Conservation (phyloP, 2,329 filamentous ascomycete genomes). For the Diaporthe australafricana region DNA sequence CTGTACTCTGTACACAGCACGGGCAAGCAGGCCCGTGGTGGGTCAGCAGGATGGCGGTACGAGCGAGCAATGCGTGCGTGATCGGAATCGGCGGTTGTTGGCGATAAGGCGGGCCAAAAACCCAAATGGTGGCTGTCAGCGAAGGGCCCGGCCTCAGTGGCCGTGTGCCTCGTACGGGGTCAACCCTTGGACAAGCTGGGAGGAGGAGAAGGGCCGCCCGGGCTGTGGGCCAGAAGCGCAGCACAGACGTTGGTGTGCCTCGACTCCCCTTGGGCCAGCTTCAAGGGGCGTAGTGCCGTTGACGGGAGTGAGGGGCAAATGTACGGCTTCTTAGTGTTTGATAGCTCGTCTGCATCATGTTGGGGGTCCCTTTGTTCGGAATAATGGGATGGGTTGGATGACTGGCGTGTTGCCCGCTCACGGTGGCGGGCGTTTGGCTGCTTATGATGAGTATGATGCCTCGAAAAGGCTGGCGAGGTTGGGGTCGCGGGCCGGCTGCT, state of each 20-base stretch:
- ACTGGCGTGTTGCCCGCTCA: conserved; percentile 5
- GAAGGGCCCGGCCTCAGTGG: background rate
- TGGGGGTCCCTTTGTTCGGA: background rate
- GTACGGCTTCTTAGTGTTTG: background rate
- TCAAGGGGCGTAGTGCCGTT: background rate
- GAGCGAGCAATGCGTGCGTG: conserved; percentile 8
- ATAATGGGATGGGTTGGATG: background rate
- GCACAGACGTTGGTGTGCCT: conserved; percentile 22
- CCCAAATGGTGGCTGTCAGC: conserved; percentile 3
- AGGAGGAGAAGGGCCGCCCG: background rate
- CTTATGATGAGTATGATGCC: background rate
- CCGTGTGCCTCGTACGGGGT: conserved; percentile 17
- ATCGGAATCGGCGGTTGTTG: conserved; percentile 30
- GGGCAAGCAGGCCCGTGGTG: background rate
- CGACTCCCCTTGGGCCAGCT: conserved; percentile 18
- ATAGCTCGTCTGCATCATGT: conserved; percentile 4
- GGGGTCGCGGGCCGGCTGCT: background rate
- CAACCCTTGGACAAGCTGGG: conserved; percentile 2
- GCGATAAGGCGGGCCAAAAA: conserved; percentile 17
- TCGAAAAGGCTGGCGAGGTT: background rate
- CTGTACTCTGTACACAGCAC: background rate
- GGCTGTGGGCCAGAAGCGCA: conserved; percentile 20
- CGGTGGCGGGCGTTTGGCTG: conserved; percentile 5
- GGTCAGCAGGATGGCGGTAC: too few relatives aligned
- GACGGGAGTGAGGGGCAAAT: background rate